Evolutionary conservation across 2,329 filamentous ascomycete genomes (phyloP), one percentile per base, ranked within the genome.

Genomic region (Pseudovirgaria hyperparasitica): DNA sequence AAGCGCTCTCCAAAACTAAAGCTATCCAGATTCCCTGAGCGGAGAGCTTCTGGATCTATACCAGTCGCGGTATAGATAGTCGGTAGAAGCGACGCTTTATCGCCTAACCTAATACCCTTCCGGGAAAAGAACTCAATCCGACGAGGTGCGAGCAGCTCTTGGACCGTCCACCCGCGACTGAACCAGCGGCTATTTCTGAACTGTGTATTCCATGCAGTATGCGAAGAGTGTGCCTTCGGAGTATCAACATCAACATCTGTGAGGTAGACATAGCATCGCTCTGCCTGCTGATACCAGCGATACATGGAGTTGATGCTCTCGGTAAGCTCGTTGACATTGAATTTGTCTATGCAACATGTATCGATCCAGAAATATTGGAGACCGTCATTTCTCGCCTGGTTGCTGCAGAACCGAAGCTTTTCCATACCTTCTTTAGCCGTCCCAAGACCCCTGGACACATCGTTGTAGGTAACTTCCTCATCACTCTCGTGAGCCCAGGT

Each of bases 61-160:
- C 15, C 9, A 11, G 6, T 27, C 18, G 10, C 18, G 10, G n/a
- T 26, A 13, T 12, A 9, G 15, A 14, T 21, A 29, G 14, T 10
- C 10, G 12, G 14, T 13, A 24, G n/a, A n/a, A 39, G 33, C 9
- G 31, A 34, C 8, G 11, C 7, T 34, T 40, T 39, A 19, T 35
- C 21, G 25, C 34, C 36, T 23, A 37, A 23, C 2, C 16, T 18
- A 17, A 15, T 23, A 28, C 33, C 33, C 20, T 40, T 23, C 9
- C n/a, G 8, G 10, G 26, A 17, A 14, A 28, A 22, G 23, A 27
- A 22, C 5, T 28, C 18, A 9, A 28, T 19, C 23, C 19, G 28
- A 18, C 9, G 15, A 16, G 28, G 19, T 7, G 28, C 30, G 13
- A 33, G 25, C 5, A 37, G 25, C 46, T 92, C 82, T 40, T 32